Evolutionary conservation across 495 filamentous ascomycete genomes (phyloP).

Genomic region (Podospora pseudocomata): DNA sequence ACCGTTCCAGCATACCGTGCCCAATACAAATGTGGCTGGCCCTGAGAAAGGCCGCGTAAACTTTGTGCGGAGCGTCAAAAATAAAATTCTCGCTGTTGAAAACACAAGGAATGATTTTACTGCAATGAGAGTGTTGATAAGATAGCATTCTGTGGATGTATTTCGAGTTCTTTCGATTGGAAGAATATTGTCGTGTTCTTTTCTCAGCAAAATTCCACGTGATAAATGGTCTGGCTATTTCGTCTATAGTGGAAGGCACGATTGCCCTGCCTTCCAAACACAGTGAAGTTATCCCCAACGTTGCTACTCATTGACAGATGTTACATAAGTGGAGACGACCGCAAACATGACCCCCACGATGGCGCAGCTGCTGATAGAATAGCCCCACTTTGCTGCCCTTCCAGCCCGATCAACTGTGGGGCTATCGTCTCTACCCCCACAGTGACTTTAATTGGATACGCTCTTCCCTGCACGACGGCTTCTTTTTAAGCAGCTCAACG

Average conservation of each 20-base stretch:
- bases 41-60: background rate
- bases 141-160: background rate
- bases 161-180: background rate
- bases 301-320: background rate
- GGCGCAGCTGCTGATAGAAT: no score
- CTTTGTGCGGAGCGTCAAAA: background rate
- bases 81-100: background rate
- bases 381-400: no score
- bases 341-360: conserved; percentile 4
- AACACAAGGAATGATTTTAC: background rate
- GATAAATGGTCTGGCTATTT: background rate
- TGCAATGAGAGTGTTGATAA: background rate
- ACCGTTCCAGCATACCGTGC: background rate
- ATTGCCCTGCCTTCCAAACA: background rate
- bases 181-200: background rate
- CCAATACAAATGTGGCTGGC: background rate
- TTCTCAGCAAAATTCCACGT: background rate
- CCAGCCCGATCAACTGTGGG: background rate
- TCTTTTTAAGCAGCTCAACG: background rate
- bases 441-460: background rate
- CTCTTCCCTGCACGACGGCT: background rate
- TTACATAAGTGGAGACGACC: background rate
- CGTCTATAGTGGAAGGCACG: background rate
- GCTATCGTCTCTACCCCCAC: conserved; percentile 2
- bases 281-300: conserved; percentile 6